Evolutionary conservation across 371 early-diverging fungal species (phyloP), one percentile per base, ranked within the genome.

Genomic region (Coemansia sp.): DNA sequence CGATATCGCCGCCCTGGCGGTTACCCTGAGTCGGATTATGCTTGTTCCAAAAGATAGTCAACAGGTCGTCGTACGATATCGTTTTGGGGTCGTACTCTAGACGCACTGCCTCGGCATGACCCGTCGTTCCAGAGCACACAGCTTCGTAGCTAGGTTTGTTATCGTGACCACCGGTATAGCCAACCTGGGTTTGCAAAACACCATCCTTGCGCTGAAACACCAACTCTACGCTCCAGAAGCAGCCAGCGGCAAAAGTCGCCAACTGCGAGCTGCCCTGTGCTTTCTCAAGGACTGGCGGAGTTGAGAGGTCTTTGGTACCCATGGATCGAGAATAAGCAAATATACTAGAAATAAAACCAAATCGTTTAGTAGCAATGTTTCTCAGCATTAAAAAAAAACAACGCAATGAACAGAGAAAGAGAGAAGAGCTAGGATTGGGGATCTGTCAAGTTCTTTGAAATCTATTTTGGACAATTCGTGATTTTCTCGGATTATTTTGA

Each of bases 191-290:
- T 34, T 81, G 79, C 18, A 89, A 74, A 39, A 82, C 83, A 52
- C 85, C 81, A n/a, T 83, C 66, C 40, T 84, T 81, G 65, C 87
- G 87, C 61, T 87, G 83, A 80, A 83, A 93, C 4, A 86, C 79
- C 59, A 93, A 88, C 69, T 97, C 94, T 14, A 93, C 91, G 67
- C 94, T 90, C 95, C 96, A 94, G 80, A 90, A 87, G 75, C 88
- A 89, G 22, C 89, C 89, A 10, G 87, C 86, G 16, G 81, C 88
- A 72, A 87, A 85, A 5, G 88, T 85, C 4, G 88, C 88, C 40
- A 73, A 63, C 67, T 78, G 62, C 3, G 78, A 66, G 40, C 37
- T 61, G 14, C 37, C 59, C 22, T 62, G 57, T n/a, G 62, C 42
- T 21, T 61, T 47, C 45, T 71, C 45, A 47, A 76, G 22, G 11